phyloP scores from a whole-genome alignment of 2,329 filamentous ascomycete genomes.

The Botryosphaeria dothidea region DNA sequence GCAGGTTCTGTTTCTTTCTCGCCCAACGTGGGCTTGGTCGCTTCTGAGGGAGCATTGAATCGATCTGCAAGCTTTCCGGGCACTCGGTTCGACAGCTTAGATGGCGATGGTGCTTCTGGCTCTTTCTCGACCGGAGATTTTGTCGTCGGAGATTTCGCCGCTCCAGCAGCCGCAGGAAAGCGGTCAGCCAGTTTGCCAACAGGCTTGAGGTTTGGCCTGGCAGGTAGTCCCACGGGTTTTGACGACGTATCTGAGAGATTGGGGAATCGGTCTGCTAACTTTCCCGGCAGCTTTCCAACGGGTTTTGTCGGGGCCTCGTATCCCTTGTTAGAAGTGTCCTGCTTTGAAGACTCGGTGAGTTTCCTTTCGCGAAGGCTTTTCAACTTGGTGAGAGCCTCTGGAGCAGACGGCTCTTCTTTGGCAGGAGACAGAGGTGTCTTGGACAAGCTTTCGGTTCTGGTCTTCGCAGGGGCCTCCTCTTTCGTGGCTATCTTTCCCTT shows the following conservation, averaged over 20 bases:
- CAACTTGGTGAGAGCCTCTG: slow-evolving; percentile 45
- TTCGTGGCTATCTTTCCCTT: background rate
- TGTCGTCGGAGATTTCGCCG: too few relatives aligned
- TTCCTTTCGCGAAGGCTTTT: slow-evolving; percentile 34
- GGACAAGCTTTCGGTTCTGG: background rate
- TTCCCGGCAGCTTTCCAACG: background rate
- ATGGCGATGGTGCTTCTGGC: background rate
- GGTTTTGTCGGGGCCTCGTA: background rate
- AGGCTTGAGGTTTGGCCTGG: background rate
- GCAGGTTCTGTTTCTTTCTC: background rate
- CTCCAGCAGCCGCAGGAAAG: background rate
- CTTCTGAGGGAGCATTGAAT: background rate
- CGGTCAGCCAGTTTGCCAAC: slow-evolving; percentile 5
- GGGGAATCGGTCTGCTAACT: slow-evolving; percentile 5
- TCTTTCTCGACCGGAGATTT: background rate
- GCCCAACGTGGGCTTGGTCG: background rate
- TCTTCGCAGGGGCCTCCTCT: background rate
- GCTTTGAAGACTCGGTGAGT: background rate
- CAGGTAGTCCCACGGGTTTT: background rate
- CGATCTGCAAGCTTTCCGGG: slow-evolving; percentile 12
- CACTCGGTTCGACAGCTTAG: background rate
- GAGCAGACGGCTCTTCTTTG: slow-evolving; percentile 27
- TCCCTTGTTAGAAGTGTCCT: background rate
- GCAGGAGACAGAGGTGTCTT: slow-evolving; percentile 16
- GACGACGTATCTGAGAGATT: background rate